A percentile compares a stretch with the other conserved stretches of the same genome.
Evolutionary conservation across 2,329 filamentous ascomycete species (phyloP).

Genomic region (Trichoderma guizhouense): DNA sequence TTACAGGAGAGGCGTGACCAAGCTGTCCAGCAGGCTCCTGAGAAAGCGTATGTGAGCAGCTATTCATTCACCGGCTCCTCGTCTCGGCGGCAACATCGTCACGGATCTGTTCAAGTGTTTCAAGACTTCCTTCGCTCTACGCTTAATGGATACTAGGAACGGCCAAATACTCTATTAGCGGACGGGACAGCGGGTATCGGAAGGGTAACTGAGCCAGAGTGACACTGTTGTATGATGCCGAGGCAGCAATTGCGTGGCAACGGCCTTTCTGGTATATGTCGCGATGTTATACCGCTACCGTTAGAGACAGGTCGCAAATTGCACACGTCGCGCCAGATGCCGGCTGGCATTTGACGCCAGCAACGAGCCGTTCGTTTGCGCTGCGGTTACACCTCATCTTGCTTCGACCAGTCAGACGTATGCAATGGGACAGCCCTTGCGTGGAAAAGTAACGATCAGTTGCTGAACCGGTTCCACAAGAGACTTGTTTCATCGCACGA

Average conservation of each 20-base stretch:
- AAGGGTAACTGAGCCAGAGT: not conserved
- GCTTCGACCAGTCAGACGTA: not conserved
- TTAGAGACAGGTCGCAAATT: slow-evolving; percentile 7
- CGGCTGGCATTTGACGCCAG: slow-evolving; percentile 10
- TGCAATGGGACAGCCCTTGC: not conserved
- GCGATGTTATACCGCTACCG: slow-evolving; percentile 17
- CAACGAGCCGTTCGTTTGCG: slow-evolving; percentile 11
- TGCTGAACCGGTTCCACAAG: slow-evolving; percentile 37
- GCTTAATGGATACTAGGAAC: not conserved
- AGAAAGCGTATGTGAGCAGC: slow-evolving; percentile 22
- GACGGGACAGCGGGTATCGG: not conserved
- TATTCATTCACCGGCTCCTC: not conserved
- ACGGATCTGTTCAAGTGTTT: not conserved
- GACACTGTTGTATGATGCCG: not conserved
- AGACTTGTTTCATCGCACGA: slow-evolving; percentile 9
- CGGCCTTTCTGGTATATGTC: slow-evolving; percentile 11
- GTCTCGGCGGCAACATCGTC: not conserved
- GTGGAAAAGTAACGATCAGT: slow-evolving; percentile 4
- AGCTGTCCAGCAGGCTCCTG: slow-evolving; percentile 20
- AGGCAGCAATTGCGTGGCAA: not conserved
- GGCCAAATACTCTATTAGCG: not conserved
- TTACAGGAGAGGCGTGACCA: slow-evolving; percentile 16
- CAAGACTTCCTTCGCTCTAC: not conserved
- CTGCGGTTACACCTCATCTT: not conserved
- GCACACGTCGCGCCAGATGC: not conserved